Evolutionary conservation across 176 grass and related monocot genomes (phyloP).

Genomic region (Oryza meridionalis): DNA sequence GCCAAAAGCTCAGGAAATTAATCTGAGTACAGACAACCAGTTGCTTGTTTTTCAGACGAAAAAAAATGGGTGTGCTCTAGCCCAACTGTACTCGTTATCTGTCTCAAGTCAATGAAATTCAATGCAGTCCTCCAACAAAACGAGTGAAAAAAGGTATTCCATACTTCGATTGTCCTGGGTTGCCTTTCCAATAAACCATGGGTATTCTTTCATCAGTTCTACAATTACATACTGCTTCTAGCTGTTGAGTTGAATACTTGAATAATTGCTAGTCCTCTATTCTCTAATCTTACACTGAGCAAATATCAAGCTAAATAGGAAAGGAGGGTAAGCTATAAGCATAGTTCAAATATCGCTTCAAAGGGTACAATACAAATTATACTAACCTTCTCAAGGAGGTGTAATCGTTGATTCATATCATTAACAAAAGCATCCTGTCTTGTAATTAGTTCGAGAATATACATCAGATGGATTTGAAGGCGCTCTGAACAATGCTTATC

Average conservation of each 20-base stretch:
- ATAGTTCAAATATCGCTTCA: constrained; percentile 22
- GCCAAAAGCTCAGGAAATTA: neutral
- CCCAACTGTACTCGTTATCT: neutral
- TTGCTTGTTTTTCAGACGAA: constrained; percentile 22
- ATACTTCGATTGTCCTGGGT: neutral
- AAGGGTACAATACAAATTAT: constrained; percentile 7
- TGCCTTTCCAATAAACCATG: constrained; percentile 14
- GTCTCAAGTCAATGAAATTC: neutral
- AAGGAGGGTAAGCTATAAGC: neutral
- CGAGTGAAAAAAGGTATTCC: neutral
- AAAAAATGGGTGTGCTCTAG: neutral
- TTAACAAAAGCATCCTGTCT: constrained; percentile 57
- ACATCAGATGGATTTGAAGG: constrained; percentile 68
- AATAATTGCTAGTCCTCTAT: constrained; percentile 6
- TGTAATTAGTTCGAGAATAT: constrained; percentile 59
- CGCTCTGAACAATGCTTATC: constrained; percentile 64
- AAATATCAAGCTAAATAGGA: constrained; percentile 20
- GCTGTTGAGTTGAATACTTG: constrained; percentile 25
- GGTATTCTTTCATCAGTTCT: constrained; percentile 24
- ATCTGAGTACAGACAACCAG: neutral
- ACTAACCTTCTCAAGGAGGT: constrained; percentile 88
- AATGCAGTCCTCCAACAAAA: constrained; percentile 4
- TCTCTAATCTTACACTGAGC: neutral
- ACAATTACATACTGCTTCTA: neutral
- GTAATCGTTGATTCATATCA: constrained; percentile 66